Conservation (phyloP, 306 rosid species). For the Casuarina glauca region DNA sequence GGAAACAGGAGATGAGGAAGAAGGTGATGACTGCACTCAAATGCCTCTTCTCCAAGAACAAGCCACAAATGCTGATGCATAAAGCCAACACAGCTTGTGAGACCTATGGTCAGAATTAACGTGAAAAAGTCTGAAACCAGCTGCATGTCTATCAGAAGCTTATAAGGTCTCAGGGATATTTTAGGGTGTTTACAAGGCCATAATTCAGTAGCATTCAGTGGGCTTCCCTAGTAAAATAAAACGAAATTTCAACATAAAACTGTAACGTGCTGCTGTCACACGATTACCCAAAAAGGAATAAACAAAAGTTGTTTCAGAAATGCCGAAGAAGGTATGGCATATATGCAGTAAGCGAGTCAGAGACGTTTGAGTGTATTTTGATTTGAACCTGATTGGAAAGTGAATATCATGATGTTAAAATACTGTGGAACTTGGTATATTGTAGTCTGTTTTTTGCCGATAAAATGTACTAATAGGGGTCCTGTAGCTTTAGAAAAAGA, state of each 20-base stretch:
- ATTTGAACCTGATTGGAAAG: background rate
- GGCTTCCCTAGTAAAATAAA: background rate
- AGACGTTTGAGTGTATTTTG: background rate
- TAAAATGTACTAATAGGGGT: background rate
- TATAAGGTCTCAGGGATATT: background rate
- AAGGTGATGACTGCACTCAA: constrained; percentile 25
- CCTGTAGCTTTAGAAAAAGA: background rate
- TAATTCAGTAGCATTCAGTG: background rate
- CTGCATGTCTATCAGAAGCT: background rate
- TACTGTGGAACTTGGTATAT: background rate
- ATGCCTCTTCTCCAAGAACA: constrained; percentile 26
- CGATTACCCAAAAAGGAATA: background rate
- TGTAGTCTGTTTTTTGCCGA: background rate
- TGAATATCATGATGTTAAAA: background rate
- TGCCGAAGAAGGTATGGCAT: background rate
- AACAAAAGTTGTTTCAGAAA: background rate
- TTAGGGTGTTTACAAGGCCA: background rate
- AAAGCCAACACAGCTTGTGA: constrained; percentile 10
- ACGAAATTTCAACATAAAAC: background rate
- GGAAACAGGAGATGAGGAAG: constrained; percentile 64
- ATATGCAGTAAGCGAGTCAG: background rate
- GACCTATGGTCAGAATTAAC: constrained; percentile 6
- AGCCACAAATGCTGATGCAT: constrained; percentile 25
- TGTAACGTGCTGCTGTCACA: background rate
- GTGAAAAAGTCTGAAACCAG: constrained; percentile 5